Base-by-base conservation (phyloP, 805 yeast species). In the Ogataea parapolymorpha region DNA sequence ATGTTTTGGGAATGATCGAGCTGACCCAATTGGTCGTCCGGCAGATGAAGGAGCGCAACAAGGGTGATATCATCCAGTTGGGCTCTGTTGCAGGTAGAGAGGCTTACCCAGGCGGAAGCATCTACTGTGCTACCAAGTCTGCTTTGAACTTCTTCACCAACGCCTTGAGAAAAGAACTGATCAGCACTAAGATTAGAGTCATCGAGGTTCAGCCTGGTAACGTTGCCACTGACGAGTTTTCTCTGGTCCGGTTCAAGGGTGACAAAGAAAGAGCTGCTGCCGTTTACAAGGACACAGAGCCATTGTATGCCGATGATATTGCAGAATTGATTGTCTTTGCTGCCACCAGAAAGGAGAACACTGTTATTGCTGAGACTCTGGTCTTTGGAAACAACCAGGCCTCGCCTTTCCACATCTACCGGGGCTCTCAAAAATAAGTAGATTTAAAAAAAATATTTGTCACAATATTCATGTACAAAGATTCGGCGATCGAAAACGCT, bases 321-420 rank as follows among this genome's bases (percentile, higher is more conserved):
- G 90, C 91, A 18, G 93, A 84, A 55, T 57, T 81, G 40, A 80
- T 85, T 54, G 79, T 77, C 7, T 84, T 82, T 59, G 78, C 78
- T 12, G 67, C 79, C 32, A 69, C 89, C 6, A 77, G 93, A 64
- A 76, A 79, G 46, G 75, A 73, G 50, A 84, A 84, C 59, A 78
- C 85, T 1, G 91, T 84, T 13, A 66, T 84, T 56, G 90, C 91
- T 16, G 95, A 89, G 59, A 71, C 87, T 13, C 71, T 90, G 59
- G 81, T 91, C 10, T 86, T 89, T 68, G 86, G 96, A 13, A 75
- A 80, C 33, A 82, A 85, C 68, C 97, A 90, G 70, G 96, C 95
- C 4, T 74, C 85, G 44, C 80, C 95, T 6, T 66, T 71, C 51
- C 86, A 82, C 57, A 62, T 82, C 26, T 70, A 80, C 68, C 54